phyloP scores from a whole-genome alignment of 495 filamentous ascomycete genomes.

The Aspergillus diversus region DNA sequence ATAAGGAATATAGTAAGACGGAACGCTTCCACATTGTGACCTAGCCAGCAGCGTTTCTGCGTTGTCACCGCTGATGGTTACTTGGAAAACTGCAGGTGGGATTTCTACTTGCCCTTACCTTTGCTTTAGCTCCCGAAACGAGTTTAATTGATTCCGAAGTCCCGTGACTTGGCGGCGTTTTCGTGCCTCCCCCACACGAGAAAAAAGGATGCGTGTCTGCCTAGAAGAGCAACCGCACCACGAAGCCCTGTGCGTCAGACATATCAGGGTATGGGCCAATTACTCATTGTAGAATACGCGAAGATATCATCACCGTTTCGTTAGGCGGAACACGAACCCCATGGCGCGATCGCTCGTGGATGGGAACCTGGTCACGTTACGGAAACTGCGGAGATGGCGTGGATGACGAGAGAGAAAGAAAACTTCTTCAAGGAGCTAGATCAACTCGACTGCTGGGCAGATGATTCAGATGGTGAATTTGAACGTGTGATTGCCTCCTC shows the following conservation, averaged over 20 bases:
- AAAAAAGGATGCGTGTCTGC: conserved; percentile 18
- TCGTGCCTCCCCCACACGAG: conserved; percentile 33
- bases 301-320: conserved; percentile 17
- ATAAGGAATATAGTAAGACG: conserved; percentile 19
- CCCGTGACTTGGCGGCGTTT: conserved; percentile 47
- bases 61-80: background rate
- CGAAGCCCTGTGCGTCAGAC: background rate
- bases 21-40: conserved; percentile 42
- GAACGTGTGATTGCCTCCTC: conserved; percentile 16
- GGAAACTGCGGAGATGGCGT: conserved; percentile 25
- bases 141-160: conserved; percentile 22
- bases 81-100: background rate
- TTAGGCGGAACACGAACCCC: conserved; percentile 9
- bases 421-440: conserved; percentile 53
- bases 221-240: conserved; percentile 19
- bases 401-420: conserved; percentile 35
- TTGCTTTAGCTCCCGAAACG: conserved; percentile 1
- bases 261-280: background rate
- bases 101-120: background rate
- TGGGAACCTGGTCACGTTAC: conserved; percentile 25
- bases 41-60: background rate
- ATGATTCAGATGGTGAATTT: conserved; percentile 31
- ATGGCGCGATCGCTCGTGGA: conserved; percentile 22
- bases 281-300: background rate
- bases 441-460: conserved; percentile 44